Evolutionary conservation across 805 yeast genomes (phyloP), one percentile per base, ranked within the genome.

Genomic region (Cyberlindnera petersonii): DNA sequence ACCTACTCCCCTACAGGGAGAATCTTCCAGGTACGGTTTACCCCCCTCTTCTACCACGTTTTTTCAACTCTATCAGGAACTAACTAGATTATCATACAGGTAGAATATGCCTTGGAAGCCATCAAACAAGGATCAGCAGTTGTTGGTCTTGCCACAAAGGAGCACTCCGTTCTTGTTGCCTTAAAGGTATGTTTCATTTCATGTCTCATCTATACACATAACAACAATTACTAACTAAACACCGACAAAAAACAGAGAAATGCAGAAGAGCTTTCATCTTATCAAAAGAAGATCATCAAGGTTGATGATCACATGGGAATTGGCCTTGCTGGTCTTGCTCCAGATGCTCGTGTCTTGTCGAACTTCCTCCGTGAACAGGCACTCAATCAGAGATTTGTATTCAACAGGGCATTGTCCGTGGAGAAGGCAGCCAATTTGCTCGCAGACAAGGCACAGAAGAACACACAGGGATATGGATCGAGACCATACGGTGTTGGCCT

Each of bases 401-500:
- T 76, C 64, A 82, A 87, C 64, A 79, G 95, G 56, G 89, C 96
- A 13, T 68, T 93, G 44, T 81, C 86, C 46, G 79, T 89, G 14
- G 77, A 82, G 41, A 79, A 81, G 53, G 95, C 96, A 3, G 96
- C 87, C 13, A 71, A 77, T 51, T 68, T 88, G 40, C 77, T 93
- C 56, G 96, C 96, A 20, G 96, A 91, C 63, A 93, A 93, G 69
- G 98, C 99, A 0, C 99, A 93, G 65, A 81, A 78, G 51, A 91
- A 93, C 66, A 93, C 99, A 28, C 98, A 93, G 66, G 79, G 86
- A 44, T 88, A 93, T 56, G 98, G 98, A 7, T 83, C 91, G 9
- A 81, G 99, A 64, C 99, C 99, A 9, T 93, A 93, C 59, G 99
- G 99, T 49, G 98, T 93, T 17, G 99, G 99, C 4, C 71, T 93